Evolutionary conservation across 2,329 filamentous ascomycete genomes (phyloP), one percentile per base, ranked within the genome.

Genomic region (Microsporum ferrugineum): DNA sequence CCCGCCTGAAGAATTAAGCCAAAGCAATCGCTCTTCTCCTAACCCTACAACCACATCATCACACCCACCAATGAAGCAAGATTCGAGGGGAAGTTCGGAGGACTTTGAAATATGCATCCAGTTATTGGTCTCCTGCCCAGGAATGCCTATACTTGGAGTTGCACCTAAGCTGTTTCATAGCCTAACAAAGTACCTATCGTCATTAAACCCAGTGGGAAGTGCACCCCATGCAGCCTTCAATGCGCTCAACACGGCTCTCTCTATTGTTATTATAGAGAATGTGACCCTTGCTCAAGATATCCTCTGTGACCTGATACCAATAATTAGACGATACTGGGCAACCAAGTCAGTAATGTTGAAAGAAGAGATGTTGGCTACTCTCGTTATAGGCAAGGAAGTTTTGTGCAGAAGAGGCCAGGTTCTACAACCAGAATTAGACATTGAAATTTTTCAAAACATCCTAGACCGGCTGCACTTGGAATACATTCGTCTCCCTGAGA

Each of bases 311-410:
- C 71, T 91, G 5, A 70, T 96, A 29, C 87, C 89, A 0, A 72
- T 91, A 51, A 84, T 96, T 65, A 83, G 82, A 60, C 81, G 83
- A 57, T 84, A 90, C 75, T 99, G 92, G 91, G 79, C 85, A 65
- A 81, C 82, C n/a, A 88, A 88, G 66, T 82, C 83, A 53, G 73
- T 81, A 31, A 80, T 82, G 12, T 66, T 94, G 57, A 85, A 87
- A 66, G 88, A 92, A 65, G 89, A 91, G 71, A 87, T 96, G 71
- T 78, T 95, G 38, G 85, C 85, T 66, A 84, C 84, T 0, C 76
- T 96, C 33, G 84, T 88, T 64, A 75, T 86, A 6, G 84, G 87
- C 65, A 76, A 88, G 53, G 79, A 88, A 65, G 76, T 82, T 62
- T 69, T 88, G 36, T 70, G 73, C 45, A 76, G 81, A 58, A 70